These are phyloP conservation scores for Picochlorum sp. DNA, from an alignment of 139 green algal genomes.

Conservation along the genomic window DNA sequence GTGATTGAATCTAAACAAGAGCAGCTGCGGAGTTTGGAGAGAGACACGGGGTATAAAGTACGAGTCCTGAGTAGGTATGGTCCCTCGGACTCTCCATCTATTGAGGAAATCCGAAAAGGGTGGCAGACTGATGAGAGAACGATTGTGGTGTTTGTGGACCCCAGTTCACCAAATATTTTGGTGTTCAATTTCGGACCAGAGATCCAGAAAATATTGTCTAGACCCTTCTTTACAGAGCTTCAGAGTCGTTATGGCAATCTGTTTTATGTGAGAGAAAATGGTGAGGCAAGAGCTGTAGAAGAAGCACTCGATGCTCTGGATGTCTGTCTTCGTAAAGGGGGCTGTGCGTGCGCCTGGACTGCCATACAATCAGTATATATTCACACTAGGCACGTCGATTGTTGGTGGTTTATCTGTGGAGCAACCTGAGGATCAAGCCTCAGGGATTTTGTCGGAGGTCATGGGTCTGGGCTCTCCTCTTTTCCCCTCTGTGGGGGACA, in stretches of 20 bases:
- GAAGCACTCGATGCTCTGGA: conserved; percentile 35
- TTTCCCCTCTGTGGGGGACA: conserved; percentile 57
- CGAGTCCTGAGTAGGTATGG: conserved; percentile 44
- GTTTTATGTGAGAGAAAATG: conserved; percentile 63
- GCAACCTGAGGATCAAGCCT: conserved; percentile 45
- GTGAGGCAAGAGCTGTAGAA: conserved; percentile 40
- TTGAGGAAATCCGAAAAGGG: conserved; percentile 27
- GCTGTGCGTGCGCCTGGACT: conserved; percentile 51
- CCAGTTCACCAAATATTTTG: conserved; percentile 59
- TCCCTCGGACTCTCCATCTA: conserved; percentile 7
- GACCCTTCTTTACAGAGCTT: conserved; percentile 56
- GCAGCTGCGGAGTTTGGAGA: conserved; percentile 22
- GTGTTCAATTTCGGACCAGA: conserved; percentile 43
- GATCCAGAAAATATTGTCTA: conserved; percentile 36
- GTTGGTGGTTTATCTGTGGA: conserved; percentile 48
- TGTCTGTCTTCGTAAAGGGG: conserved; percentile 37
- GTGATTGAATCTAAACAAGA: conserved; percentile 19
- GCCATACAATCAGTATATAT: conserved; percentile 53
- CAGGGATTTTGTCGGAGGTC: conserved; percentile 44
- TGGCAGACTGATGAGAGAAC: conserved; percentile 38
- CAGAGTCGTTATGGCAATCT: conserved; percentile 47
- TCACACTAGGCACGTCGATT: conserved; percentile 46
- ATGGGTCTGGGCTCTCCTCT: conserved; percentile 59
- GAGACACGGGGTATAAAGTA: conserved; percentile 27
- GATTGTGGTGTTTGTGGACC: conserved; percentile 52